Base-by-base conservation (phyloP, 495 filamentous ascomycete species). In the Clohesyomyces aquaticus region DNA sequence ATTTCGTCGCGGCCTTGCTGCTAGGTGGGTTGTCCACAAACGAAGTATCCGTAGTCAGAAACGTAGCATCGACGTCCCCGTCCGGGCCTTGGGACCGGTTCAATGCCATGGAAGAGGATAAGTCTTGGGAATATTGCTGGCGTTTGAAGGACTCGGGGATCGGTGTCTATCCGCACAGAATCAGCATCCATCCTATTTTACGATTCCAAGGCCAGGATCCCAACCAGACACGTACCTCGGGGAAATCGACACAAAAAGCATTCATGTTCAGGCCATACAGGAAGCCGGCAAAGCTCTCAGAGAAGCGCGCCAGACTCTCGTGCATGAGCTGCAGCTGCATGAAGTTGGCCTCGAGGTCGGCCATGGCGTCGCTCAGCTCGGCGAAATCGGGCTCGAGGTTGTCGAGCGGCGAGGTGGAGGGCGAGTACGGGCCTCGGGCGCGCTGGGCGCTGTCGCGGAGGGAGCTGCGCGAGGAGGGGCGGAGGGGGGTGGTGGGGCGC, bases 231-330 rank as follows among this genome's bases (percentile, higher is more conserved):
- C n/a, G 56, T 78, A 93, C 92, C 85, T 98, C 95, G 0, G 91
- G 90, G 73, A 98, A 98, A 77, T 98, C 94, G 38, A 98, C 93
- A 74, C 94, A 98, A 72, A 97, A 98, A 3, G 95, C 94, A 76
- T 97, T 98, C 91, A 98, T 95, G 68, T 98, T 97, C 74, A 98
- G 72, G 2, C 94, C 94, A 64, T 98, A 98, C 55, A 98, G 72
- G 67, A 98, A 98, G 71, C 86, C 90, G 0, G 93, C 93, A 73
- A 98, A 98, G 75, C 87, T 94, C 81, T 98, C 94, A 73, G 88
- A 93, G 75, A 98, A 98, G 9, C 94, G 84, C 42, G 91, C 87
- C 75, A 98, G 71, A 67, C 91, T 96, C 78, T 98, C 93, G 73
- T 98, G 92, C 91, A 98, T 95, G 58, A 96, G 77, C 76, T 97